Evolutionary conservation across 257 asterid genomes (phyloP).

Genomic region (Solanum pimpinellifolium): DNA sequence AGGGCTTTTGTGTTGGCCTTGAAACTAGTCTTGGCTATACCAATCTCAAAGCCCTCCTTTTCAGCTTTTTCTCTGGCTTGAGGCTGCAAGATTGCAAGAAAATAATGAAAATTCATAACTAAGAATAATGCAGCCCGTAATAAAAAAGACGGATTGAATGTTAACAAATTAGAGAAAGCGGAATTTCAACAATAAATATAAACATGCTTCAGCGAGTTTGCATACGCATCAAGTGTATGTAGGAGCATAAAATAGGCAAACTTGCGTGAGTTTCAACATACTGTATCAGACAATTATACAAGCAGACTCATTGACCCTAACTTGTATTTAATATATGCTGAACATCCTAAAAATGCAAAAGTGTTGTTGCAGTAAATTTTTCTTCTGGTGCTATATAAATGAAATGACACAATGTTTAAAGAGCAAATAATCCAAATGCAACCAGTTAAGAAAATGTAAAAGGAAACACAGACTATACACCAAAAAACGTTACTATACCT

Average conservation of each 20-base stretch:
- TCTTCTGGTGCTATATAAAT: background rate
- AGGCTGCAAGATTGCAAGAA: constrained; percentile 40
- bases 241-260: background rate
- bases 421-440: background rate
- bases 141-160: background rate
- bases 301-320: background rate
- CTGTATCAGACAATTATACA: background rate
- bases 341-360: background rate
- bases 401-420: background rate
- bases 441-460: background rate
- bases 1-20: constrained; percentile 95
- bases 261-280: background rate
- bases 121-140: background rate
- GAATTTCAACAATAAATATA: background rate
- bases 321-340: background rate
- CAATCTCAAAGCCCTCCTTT: constrained; percentile 83
- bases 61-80: constrained; percentile 89
- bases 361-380: background rate
- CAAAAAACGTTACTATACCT: constrained; percentile 31
- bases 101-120: background rate
- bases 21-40: constrained; percentile 80
- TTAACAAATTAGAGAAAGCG: background rate
- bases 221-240: background rate
- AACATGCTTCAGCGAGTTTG: background rate
- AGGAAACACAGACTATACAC: background rate